Evolutionary conservation across 495 filamentous ascomycete species (phyloP).

Genomic region (Neurospora tetraspora): DNA sequence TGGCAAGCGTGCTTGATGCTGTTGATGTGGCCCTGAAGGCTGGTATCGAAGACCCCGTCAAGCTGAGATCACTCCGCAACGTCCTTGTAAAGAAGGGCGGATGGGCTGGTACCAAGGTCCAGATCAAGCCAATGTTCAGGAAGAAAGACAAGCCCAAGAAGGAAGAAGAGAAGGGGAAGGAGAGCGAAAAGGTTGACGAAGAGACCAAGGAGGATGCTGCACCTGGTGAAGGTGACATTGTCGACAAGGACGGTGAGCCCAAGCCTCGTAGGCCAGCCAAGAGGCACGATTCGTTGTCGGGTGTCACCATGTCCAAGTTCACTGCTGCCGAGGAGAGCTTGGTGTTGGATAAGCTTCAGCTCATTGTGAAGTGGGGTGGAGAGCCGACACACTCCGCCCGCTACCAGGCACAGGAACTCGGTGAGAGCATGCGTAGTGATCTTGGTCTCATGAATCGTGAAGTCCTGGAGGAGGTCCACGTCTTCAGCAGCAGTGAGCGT

Average conservation of each 20-base stretch:
- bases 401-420: conserved; percentile 90
- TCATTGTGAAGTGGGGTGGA: conserved; percentile 98
- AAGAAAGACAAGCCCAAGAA: conserved; percentile 51
- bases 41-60: conserved; percentile 73
- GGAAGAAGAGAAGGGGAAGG: conserved; percentile 33
- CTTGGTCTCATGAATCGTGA: conserved; percentile 87
- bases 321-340: conserved; percentile 83
- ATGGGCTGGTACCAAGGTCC: conserved; percentile 94
- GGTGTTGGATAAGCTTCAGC: conserved; percentile 86
- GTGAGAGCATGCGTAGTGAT: conserved; percentile 91
- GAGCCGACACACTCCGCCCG: conserved; percentile 96
- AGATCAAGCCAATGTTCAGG: conserved; percentile 97
- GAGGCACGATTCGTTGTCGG: conserved; percentile 73
- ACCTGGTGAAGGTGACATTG: conserved; percentile 2
- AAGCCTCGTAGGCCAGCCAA: conserved; percentile 34
- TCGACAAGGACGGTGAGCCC: conserved; percentile 5
- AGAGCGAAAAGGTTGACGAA: conserved; percentile 12
- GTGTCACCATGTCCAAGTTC: conserved; percentile 77
- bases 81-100: conserved; percentile 83
- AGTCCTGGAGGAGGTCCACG: conserved; percentile 75
- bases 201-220: conserved; percentile 1
- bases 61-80: conserved; percentile 72
- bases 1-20: conserved; percentile 80
- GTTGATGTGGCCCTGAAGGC: conserved; percentile 68
- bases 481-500: conserved; percentile 91